Conservation (phyloP, 306 rosid genomes). For the Vachellia collinsii region DNA sequence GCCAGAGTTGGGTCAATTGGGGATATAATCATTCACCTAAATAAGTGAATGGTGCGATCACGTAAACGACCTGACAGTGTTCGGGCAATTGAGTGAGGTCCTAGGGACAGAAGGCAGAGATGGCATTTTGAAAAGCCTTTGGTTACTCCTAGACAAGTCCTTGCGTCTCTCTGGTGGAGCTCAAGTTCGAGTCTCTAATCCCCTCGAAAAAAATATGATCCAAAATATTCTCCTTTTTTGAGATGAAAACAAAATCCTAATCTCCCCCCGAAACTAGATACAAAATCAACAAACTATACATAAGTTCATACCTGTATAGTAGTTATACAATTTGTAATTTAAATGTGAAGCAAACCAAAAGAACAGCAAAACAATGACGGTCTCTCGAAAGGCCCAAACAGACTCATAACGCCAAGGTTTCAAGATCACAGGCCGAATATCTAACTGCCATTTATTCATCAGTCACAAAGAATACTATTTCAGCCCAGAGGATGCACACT, state of each 20-base stretch:
- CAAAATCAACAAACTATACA: conserved; percentile 44
- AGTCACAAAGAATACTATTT: conserved; percentile 39
- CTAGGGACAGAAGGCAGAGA: too few species aligned
- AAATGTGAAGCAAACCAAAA: conserved; percentile 40
- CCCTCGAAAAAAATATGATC: too few species aligned
- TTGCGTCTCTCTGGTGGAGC: too few species aligned
- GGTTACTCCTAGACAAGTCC: too few species aligned
- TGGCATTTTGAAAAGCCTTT: too few species aligned
- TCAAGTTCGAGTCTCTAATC: too few species aligned
- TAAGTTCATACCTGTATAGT: conserved; percentile 31
- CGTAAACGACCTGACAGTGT: too few species aligned
- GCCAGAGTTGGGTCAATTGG: too few species aligned
- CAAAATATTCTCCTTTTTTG: not conserved
- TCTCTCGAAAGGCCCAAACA: conserved; percentile 12
- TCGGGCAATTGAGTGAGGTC: too few species aligned
- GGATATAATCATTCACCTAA: too few species aligned
- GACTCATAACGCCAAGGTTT: conserved; percentile 25
- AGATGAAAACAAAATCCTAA: not conserved
- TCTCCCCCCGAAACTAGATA: not conserved
- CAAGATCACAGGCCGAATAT: conserved; percentile 34
- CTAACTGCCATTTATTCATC: conserved; percentile 36
- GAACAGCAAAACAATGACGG: conserved; percentile 13
- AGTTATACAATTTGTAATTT: conserved; percentile 34
- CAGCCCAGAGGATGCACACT: conserved; percentile 40
- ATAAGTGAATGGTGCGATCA: too few species aligned